Conservation (phyloP, 2,329 filamentous ascomycete species). For the Cordyceps fumosorosea region DNA sequence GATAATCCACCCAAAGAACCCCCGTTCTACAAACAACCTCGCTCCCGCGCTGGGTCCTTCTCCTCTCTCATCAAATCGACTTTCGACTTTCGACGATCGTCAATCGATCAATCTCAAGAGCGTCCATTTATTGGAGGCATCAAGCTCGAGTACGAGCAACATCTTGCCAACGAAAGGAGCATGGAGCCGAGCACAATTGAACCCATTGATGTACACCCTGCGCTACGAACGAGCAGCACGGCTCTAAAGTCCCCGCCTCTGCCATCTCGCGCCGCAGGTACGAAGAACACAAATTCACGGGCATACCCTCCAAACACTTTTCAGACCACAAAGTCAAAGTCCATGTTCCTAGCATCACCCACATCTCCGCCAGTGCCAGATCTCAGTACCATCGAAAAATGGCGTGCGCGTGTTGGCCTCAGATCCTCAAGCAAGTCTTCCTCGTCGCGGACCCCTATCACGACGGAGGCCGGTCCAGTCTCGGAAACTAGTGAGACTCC, state of each 20-base stretch:
- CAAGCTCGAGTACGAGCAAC: constrained; percentile 34
- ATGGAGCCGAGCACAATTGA: constrained; percentile 20
- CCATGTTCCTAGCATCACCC: constrained; percentile 22
- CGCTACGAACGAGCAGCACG: constrained; percentile 24
- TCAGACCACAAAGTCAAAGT: constrained; percentile 21
- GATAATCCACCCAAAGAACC: constrained; percentile 10
- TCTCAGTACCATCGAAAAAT: constrained; percentile 27
- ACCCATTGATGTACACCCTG: constrained; percentile 28
- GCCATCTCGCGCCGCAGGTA: constrained; percentile 16
- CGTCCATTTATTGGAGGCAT: constrained; percentile 35
- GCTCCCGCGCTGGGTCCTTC: constrained; percentile 31
- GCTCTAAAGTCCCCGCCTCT: constrained; percentile 22
- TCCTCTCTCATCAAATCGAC: constrained; percentile 29
- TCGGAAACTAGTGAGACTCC: background rate
- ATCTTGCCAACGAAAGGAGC: constrained; percentile 25
- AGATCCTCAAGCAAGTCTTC: constrained; percentile 14
- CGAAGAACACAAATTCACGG: constrained; percentile 21
- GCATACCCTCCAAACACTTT: constrained; percentile 33
- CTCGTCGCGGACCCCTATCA: background rate
- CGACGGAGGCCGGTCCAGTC: background rate
- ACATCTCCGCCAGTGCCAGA: constrained; percentile 25
- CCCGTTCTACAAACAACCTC: constrained; percentile 19
- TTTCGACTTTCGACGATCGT: constrained; percentile 29
- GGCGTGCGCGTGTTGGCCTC: constrained; percentile 24
- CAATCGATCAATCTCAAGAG: constrained; percentile 25